Evolutionary conservation across 2,329 filamentous ascomycete genomes (phyloP), one percentile per base, ranked within the genome.

Genomic region (Ophiostoma sp.): DNA sequence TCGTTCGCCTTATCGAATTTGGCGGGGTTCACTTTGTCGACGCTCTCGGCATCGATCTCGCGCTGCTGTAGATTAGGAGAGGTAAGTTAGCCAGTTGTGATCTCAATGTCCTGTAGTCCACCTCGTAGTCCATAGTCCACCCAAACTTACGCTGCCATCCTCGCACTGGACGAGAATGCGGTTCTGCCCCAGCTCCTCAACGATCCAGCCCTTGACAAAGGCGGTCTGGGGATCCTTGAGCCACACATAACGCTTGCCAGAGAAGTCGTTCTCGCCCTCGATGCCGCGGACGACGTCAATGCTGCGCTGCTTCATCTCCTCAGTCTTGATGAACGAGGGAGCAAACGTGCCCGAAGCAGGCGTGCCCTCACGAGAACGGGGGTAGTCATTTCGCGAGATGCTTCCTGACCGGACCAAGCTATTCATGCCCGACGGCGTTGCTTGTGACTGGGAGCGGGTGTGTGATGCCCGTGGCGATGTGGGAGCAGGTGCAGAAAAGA

Each of bases 1-100:
- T 99, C 97, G 84, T 97, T 94, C 76, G 95, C 95, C 83, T 98
- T 99, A 88, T 99, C 96, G 84, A 99, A 99, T 82, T 99, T 99
- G 79, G 95, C 95, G 64, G 96, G 96, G 83, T 99, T 99, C 85
- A 99, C 97, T 83, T 98, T 98, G 86, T 99, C 97, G 77, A 98
- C 94, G 78, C 90, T 92, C 78, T 98, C 95, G 70, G 89, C 84
- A 77, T 95, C 91, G 69, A 96, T 91, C 80, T 97, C 93, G 77
- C 94, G 91, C 89, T 97, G 94, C 90, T 96, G 77, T 36, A 22
- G 19, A 28, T 52, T 33, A 28, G 28, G 19, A 4, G 3, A 15
- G 72, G 11, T 42, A 59, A 59, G 76, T 80, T 59, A 79, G 76
- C 25, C 2, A 15, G 25, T 25, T 50, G 68, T 22, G 3, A 3